These are phyloP conservation scores for Jatropha podagrica DNA, from an alignment of 441 rosid genomes.

Conservation along the genomic window DNA sequence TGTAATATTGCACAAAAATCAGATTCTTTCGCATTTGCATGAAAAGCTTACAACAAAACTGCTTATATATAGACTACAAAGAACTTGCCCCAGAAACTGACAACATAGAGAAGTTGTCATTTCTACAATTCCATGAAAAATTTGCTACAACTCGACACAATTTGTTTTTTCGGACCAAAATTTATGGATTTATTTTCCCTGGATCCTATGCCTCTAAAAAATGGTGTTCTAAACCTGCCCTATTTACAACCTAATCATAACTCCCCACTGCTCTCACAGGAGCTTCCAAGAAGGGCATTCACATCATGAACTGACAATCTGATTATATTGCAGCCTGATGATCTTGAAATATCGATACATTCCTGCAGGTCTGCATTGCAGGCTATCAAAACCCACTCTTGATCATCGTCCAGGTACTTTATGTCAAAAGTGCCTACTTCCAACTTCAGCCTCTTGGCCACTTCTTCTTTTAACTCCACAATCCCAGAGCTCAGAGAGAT, in stretches of 20 bases:
- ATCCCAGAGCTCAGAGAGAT: slow-evolving; percentile 47
- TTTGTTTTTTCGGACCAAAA: slow-evolving; percentile 14
- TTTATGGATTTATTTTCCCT: slow-evolving; percentile 22
- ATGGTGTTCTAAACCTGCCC: slow-evolving; percentile 23
- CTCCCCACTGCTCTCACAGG: slow-evolving; percentile 84
- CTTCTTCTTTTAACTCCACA: slow-evolving; percentile 67
- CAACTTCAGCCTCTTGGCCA: slow-evolving; percentile 79
- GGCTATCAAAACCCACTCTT: slow-evolving; percentile 78
- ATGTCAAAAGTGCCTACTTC: slow-evolving; percentile 75
- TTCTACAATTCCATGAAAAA: slow-evolving; percentile 21
- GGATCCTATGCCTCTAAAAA: slow-evolving; percentile 23
- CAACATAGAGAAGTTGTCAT: not conserved
- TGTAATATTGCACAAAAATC: not conserved
- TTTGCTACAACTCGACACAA: slow-evolving; percentile 3
- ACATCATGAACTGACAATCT: slow-evolving; percentile 69
- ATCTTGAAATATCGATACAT: slow-evolving; percentile 70
- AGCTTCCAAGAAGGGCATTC: slow-evolving; percentile 65
- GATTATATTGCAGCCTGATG: slow-evolving; percentile 55
- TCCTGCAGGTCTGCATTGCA: slow-evolving; percentile 83
- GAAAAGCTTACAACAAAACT: not conserved
- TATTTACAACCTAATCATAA: slow-evolving; percentile 34
- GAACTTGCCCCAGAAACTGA: not conserved
- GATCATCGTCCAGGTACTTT: slow-evolving; percentile 84
- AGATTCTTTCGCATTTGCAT: not conserved
- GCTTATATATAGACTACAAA: not conserved